These are phyloP conservation scores for Candida arabinofermentans DNA, from an alignment of 805 yeast genomes.

Conservation along the genomic window DNA sequence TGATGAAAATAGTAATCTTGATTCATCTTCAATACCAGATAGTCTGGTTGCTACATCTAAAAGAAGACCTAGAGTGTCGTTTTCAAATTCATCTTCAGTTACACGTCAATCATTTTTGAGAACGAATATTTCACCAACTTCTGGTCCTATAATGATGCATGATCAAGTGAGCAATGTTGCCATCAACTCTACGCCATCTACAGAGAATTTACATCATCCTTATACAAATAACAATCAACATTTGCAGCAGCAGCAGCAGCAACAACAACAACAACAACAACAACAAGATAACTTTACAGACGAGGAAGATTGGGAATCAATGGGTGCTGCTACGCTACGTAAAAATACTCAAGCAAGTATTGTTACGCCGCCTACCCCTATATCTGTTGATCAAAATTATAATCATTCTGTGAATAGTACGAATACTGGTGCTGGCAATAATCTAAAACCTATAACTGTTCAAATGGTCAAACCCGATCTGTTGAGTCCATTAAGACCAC, in stretches of 20 bases:
- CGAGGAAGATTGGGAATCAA: slow-evolving; percentile 94
- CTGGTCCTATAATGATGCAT: slow-evolving; percentile 22
- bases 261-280: background rate
- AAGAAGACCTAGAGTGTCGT: slow-evolving; percentile 32
- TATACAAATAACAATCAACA: slow-evolving; percentile 1
- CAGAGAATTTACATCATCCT: slow-evolving; percentile 14
- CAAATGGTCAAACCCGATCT: slow-evolving; percentile 15
- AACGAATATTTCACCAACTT: slow-evolving; percentile 27
- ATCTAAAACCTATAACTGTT: slow-evolving; percentile 10
- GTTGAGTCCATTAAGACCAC: slow-evolving; percentile 11
- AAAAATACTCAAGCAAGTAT: slow-evolving; percentile 20
- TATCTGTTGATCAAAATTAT: slow-evolving; percentile 5
- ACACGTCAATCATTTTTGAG: slow-evolving; percentile 39
- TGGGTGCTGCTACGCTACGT: slow-evolving; percentile 69
- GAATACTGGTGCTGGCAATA: background rate
- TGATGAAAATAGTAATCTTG: slow-evolving; percentile 24
- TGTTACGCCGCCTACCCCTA: slow-evolving; percentile 19
- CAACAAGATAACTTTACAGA: slow-evolving; percentile 65
- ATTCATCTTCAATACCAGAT: slow-evolving; percentile 26
- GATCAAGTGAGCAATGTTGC: slow-evolving; percentile 26
- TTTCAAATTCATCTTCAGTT: slow-evolving; percentile 31
- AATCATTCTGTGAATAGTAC: background rate
- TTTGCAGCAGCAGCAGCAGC: background rate
- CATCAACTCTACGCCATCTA: slow-evolving; percentile 17
- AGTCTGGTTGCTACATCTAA: slow-evolving; percentile 14